Evolutionary conservation across 768 basidiomycete species (phyloP).

Genomic region (Gloeopeniophorella convolvens): DNA sequence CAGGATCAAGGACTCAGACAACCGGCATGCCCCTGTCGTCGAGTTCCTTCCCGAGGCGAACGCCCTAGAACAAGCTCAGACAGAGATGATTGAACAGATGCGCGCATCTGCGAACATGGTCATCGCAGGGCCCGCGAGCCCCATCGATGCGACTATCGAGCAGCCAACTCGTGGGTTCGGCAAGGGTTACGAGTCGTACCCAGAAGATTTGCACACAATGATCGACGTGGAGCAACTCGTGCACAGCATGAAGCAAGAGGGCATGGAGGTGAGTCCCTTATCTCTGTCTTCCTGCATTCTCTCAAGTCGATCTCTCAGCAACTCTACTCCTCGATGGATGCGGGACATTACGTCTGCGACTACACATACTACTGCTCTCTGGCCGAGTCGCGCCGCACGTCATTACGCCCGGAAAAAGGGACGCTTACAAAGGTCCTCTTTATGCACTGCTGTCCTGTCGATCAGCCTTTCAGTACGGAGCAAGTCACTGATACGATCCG

Average conservation of each 20-base stretch:
- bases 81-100: constrained; percentile 35
- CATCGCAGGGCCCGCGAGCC: not conserved
- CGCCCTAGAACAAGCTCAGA: constrained; percentile 24
- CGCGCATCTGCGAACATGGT: constrained; percentile 21
- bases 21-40: constrained; percentile 43
- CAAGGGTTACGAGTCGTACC: constrained; percentile 42
- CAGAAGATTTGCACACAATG: constrained; percentile 46
- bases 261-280: constrained; percentile 37
- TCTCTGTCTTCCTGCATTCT: not conserved
- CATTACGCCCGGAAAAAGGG: constrained; percentile 16
- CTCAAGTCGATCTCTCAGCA: constrained; percentile 32
- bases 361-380: constrained; percentile 72
- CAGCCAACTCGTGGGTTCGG: constrained; percentile 24
- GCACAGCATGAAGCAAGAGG: constrained; percentile 41
- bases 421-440: constrained; percentile 47
- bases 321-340: constrained; percentile 64
- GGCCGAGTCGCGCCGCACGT: constrained; percentile 49
- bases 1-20: constrained; percentile 60
- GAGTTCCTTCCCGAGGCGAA: constrained; percentile 26
- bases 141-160: constrained; percentile 12
- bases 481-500: constrained; percentile 63
- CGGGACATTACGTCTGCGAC: constrained; percentile 72
- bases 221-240: constrained; percentile 51
- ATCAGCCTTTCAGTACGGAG: constrained; percentile 55
- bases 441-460: constrained; percentile 65